Percentiles rank a stretch among this genome's conserved stretches.
phyloP scores from a whole-genome alignment of 108 stramenopile genomes.

The Stephanodiscus triporus region DNA sequence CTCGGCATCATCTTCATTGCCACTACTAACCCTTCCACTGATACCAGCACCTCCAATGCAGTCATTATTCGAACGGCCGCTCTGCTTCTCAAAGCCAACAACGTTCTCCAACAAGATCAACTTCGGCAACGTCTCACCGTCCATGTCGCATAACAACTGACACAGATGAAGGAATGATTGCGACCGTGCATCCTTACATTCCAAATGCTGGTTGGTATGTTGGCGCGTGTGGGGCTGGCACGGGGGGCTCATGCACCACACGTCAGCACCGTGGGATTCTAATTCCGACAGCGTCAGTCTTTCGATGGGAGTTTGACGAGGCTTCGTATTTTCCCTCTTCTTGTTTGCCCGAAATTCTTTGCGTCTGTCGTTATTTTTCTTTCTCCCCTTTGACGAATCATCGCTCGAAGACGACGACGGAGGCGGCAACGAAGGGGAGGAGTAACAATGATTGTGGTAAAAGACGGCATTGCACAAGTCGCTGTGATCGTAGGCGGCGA shows the following conservation, averaged over 20 bases:
- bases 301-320: constrained; percentile 61
- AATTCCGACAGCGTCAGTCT: constrained; percentile 52
- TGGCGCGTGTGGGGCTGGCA: constrained; percentile 90
- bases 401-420: not conserved
- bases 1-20: not conserved
- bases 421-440: not conserved
- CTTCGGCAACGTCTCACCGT: constrained; percentile 54
- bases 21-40: not conserved
- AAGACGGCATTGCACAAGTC: constrained; percentile 71
- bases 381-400: not conserved
- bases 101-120: constrained; percentile 89
- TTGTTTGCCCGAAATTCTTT: too few species aligned
- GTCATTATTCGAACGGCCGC: not conserved
- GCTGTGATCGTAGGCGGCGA: constrained; percentile 83
- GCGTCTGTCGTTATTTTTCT: constrained; percentile 8
- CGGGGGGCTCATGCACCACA: constrained; percentile 90
- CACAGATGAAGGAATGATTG: constrained; percentile 72
- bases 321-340: constrained; percentile 10
- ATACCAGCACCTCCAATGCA: not conserved
- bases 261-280: constrained; percentile 58
- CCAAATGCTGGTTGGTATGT: constrained; percentile 62
- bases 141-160: constrained; percentile 50
- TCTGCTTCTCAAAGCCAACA: constrained; percentile 76
- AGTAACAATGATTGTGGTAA: constrained; percentile 58
- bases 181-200: constrained; percentile 71